Base-by-base conservation (phyloP, 1,139 yeast species). In the Candida labiduridarum region DNA sequence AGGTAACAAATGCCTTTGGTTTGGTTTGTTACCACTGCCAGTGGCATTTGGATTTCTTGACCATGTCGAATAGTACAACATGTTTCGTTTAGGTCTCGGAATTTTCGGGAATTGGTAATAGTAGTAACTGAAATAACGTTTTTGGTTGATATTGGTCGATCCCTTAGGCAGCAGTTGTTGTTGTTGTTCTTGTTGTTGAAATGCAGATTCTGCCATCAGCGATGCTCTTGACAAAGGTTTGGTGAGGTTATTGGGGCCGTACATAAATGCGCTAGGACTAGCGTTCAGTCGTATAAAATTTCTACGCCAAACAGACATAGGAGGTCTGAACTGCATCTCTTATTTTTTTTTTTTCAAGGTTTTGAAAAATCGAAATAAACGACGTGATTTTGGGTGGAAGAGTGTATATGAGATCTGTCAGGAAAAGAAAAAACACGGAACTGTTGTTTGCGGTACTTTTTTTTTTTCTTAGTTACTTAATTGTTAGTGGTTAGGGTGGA, bases 1-100 rank as follows among this genome's bases (percentile, higher is more conserved):
- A n/a, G 46, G 46, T 34, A 43, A 43, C 40, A 43, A 18, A 25
- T 44, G 46, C 11, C 42, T 41, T n/a, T 30, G 39, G 12, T 31
- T 41, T 4, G 47, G n/a, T 15, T 34, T 40, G 35, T 36, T 30
- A 27, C 45, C 34, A 33, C 36, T 40, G 25, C 46, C 56, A 59
- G 25, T 60, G 41, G n/a, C 61, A 61, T 22, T 34, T 25, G 40
- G 46, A 14, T 25, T 34, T 39, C 59, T 59, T 12, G 67, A 61
- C 82, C 76, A 76, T 35, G 66, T 69, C 41, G 82, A 76, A 66
- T 83, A 82, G 63, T 83, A 83, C 47, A 82, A 70, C 4, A 79
- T 78, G 52, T 78, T 81, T 53, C 88, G 67, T 64, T 82, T 83
- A 6, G 89, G 88, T 54, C 88, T 72, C 2, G 89, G 88, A 48